Base-by-base conservation (phyloP, 192 early-diverging fungal genomes). In the Linnemannia exigua region DNA sequence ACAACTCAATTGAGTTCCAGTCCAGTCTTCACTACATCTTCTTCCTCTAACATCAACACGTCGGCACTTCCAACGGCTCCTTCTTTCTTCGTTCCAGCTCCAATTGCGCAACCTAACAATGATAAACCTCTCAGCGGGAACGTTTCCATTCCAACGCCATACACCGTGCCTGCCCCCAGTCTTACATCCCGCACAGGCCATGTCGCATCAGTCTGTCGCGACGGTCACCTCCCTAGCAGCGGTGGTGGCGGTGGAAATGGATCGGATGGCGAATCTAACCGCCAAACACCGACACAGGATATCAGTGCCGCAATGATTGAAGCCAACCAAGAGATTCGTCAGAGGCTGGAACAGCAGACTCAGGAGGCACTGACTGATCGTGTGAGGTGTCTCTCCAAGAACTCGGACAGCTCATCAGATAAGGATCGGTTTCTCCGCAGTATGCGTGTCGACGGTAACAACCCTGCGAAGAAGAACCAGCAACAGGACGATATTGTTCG, bases 331-430 rank as follows among this genome's bases (percentile, higher is more conserved):
- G 84, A 86, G 70, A 86, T 86, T 66, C 84, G 84, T 19, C 84
- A 86, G 70, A 61, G 79, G 2, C 72, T 78, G 20, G 84, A 86
- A 38, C 84, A 86, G 38, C 77, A 80, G 28, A 76, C 77, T 19
- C 84, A 86, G 48, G 78, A 79, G 44, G 84, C 84, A 16, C 66
- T 86, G 70, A 86, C 84, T 0, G 79, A 86, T 70, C 73, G 84
- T 22, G 84, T 86, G 28, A 86, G 80, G 48, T 79, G 79, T 9
- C 79, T 86, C 1, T 86, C 84, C 14, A 86, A 77, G 61, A 66
- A 69, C 37, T 37, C 80, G 19, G 78, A 79, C 46, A 48, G 28
- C 25, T 37, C 67, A 11, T 76, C 84, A 1, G 84, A 86, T 28
- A 86, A 86, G 63, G 84, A 86, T 54, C 61, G 84, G 50, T 86